Evolutionary conservation across 768 basidiomycete genomes (phyloP).

Genomic region (Guyanaporus albipodus): DNA sequence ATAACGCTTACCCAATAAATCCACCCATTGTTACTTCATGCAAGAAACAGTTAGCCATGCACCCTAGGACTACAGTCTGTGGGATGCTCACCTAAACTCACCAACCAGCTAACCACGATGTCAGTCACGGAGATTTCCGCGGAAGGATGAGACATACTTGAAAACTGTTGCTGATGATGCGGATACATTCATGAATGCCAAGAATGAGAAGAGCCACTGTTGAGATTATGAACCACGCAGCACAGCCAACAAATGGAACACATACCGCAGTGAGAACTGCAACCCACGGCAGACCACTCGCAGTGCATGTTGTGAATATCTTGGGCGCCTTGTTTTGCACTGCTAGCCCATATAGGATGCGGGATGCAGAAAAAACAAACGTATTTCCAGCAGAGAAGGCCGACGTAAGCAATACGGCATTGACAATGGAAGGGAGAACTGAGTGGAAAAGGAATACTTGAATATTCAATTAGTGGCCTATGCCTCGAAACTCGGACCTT

Average conservation of each 20-base stretch:
- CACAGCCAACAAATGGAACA: slow-evolving; percentile 14
- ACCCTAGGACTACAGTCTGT: neutral
- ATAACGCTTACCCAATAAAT: slow-evolving; percentile 40
- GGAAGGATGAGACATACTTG: slow-evolving; percentile 11
- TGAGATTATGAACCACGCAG: slow-evolving; percentile 3
- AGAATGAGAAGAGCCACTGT: slow-evolving; percentile 41
- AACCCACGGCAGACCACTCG: slow-evolving; percentile 47
- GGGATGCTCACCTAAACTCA: slow-evolving; percentile 46
- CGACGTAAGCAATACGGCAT: slow-evolving; percentile 65
- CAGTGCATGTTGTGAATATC: slow-evolving; percentile 45
- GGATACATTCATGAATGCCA: slow-evolving; percentile 63
- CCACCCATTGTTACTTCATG: slow-evolving; percentile 51
- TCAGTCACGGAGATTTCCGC: slow-evolving; percentile 17
- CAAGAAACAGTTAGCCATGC: neutral
- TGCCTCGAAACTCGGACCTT: slow-evolving; percentile 33
- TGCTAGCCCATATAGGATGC: slow-evolving; percentile 44
- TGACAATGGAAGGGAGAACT: slow-evolving; percentile 67
- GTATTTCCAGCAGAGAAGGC: slow-evolving; percentile 70
- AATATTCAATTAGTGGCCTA: slow-evolving; percentile 9
- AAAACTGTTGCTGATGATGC: slow-evolving; percentile 43
- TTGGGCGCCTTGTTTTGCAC: slow-evolving; percentile 48
- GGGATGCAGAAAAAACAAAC: slow-evolving; percentile 37
- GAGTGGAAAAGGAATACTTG: neutral
- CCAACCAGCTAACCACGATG: slow-evolving; percentile 54
- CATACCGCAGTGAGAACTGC: slow-evolving; percentile 30